Percentiles rank a stretch among this genome's conserved stretches.
Conservation (phyloP, 192 early-diverging fungal species). For the Thoreauomyces humboldtii region DNA sequence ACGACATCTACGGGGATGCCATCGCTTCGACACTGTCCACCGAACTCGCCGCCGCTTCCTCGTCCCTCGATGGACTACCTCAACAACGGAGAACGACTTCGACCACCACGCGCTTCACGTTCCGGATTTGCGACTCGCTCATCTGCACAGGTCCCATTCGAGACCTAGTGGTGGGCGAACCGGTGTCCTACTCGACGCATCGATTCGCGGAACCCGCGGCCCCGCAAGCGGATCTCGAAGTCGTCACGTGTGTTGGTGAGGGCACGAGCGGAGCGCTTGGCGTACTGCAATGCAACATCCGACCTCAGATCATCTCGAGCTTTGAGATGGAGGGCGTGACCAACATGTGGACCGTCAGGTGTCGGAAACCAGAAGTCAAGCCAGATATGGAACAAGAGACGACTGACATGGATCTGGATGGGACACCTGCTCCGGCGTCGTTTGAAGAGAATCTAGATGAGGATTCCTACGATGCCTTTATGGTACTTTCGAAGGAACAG, state of each 20-base stretch:
- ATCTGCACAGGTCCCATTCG: conserved; percentile 75
- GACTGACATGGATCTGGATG: neutral
- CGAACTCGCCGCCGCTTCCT: neutral
- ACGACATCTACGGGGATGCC: conserved; percentile 14
- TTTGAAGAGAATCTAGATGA: neutral
- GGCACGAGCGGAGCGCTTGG: conserved; percentile 56
- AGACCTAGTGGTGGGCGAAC: conserved; percentile 70
- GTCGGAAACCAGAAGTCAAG: conserved; percentile 20
- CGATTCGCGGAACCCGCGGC: conserved; percentile 25
- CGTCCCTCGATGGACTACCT: neutral
- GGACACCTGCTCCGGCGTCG: neutral
- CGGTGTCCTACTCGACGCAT: conserved; percentile 33
- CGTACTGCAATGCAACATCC: conserved; percentile 59
- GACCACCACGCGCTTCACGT: conserved; percentile 42
- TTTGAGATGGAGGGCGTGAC: conserved; percentile 55
- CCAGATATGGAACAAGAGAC: neutral
- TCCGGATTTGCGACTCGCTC: conserved; percentile 75
- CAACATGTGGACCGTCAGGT: conserved; percentile 71
- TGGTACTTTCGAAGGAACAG: conserved; percentile 64
- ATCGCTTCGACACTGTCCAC: neutral
- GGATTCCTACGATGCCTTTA: neutral
- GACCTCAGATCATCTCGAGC: conserved; percentile 57
- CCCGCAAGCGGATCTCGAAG: conserved; percentile 43
- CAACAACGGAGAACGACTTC: neutral
- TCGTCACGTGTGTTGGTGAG: conserved; percentile 60